These are phyloP conservation scores for Iris macrosiphon DNA, from an alignment of 106 monocot genomes.

Conservation along the genomic window DNA sequence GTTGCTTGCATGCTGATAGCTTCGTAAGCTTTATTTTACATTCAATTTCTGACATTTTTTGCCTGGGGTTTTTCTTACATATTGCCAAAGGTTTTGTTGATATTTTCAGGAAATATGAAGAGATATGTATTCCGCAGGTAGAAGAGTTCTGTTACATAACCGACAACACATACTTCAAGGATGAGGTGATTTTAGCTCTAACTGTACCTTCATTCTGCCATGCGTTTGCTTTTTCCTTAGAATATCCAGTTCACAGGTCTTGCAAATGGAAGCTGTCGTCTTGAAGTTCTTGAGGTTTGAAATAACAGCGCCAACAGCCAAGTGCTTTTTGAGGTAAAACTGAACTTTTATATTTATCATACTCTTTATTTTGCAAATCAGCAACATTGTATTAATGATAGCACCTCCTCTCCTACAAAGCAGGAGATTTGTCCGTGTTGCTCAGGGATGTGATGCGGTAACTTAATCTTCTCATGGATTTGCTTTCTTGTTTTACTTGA, in stretches of 20 bases:
- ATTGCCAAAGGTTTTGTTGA: not conserved
- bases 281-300: slow-evolving; percentile 83
- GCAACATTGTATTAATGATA: too few relatives aligned
- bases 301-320: slow-evolving; percentile 70
- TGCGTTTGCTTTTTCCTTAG: not conserved
- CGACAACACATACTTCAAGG: slow-evolving; percentile 79
- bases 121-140: slow-evolving; percentile 82
- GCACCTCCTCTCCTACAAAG: too few relatives aligned
- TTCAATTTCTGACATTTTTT: not conserved
- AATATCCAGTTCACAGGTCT: slow-evolving; percentile 31
- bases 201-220: too few relatives aligned
- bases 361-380: too few relatives aligned
- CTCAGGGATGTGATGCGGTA: slow-evolving; percentile 56
- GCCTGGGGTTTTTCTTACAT: not conserved
- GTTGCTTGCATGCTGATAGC: slow-evolving; percentile 88
- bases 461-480: not conserved
- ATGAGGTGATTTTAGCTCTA: slow-evolving; percentile 53
- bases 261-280: slow-evolving; percentile 85
- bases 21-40: slow-evolving; percentile 35
- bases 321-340: slow-evolving; percentile 80
- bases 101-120: slow-evolving; percentile 77
- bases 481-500: too few relatives aligned
- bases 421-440: slow-evolving; percentile 71
- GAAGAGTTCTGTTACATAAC: slow-evolving; percentile 94
- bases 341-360: too few relatives aligned